A percentile compares a stretch with the other conserved stretches of the same genome.
These are phyloP conservation scores for Brassica incana DNA, from an alignment of 345 rosid genomes.

Conservation along the genomic window DNA sequence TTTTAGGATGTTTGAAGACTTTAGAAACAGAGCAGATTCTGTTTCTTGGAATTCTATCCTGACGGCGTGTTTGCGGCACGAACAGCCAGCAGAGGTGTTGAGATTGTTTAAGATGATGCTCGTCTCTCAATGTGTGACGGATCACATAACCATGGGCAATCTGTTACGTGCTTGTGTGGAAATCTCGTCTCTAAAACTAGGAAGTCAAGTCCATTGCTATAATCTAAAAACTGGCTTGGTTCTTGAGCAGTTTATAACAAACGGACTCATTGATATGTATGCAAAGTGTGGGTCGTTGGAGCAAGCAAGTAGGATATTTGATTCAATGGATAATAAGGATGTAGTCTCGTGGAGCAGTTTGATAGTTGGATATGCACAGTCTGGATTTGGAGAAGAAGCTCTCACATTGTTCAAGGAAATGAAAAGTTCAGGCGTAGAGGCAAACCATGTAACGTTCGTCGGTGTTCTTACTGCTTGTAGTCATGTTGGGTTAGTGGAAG, in stretches of 20 bases:
- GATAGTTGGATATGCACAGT: conserved; percentile 75
- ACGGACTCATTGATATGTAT: conserved; percentile 73
- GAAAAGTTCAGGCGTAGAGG: conserved; percentile 49
- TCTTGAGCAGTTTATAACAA: conserved; percentile 48
- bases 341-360: conserved; percentile 76
- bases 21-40: conserved; percentile 48
- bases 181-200: conserved; percentile 63
- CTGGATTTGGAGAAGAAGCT: conserved; percentile 71
- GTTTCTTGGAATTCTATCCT: conserved; percentile 78
- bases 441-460: conserved; percentile 60
- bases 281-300: conserved; percentile 68
- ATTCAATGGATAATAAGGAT: conserved; percentile 52
- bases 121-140: conserved; percentile 48
- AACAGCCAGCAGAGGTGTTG: conserved; percentile 53
- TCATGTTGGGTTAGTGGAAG: conserved; percentile 67
- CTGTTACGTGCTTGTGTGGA: conserved; percentile 61
- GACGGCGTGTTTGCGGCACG: conserved; percentile 60
- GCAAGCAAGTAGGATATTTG: conserved; percentile 53
- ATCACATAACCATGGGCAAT: conserved; percentile 53
- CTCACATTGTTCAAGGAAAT: conserved; percentile 56
- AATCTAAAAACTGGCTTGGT: conserved; percentile 51
- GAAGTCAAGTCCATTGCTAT: conserved; percentile 62
- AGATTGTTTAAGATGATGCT: conserved; percentile 57
- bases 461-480: conserved; percentile 75
- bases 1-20: conserved; percentile 54